Base-by-base conservation (phyloP, 163 green algal genomes). In the Volvox carteri region DNA sequence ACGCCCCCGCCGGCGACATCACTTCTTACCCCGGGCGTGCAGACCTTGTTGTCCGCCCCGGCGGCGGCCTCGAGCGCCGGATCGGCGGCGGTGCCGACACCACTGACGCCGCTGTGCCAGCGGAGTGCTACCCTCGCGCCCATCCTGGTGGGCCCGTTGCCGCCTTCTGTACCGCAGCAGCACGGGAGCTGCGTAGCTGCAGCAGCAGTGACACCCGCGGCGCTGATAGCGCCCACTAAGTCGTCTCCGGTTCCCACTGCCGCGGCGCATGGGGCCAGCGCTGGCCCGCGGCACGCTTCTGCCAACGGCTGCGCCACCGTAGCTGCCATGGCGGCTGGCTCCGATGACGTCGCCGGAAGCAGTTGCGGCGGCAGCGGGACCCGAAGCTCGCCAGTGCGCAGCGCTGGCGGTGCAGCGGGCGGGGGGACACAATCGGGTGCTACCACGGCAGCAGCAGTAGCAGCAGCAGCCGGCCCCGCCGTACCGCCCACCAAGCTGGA, bases 1-100 rank as follows among this genome's bases (percentile, higher is more conserved):
- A 87, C 83, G n/a, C 83, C 83, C 33, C 83, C 83, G 48, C 83
- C 83, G 0, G 83, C 83, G 19, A 88, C 83, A 11, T 88, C 83
- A 3, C 83, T 88, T 11, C 50, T 73, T 18, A 88, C 83, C 4
- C 83, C 83, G 12, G 83, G 83, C 14, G 83, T 88, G 1, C 83
- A 88, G 83, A 39, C n/a, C 14, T 33, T 56, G 44, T 41, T 86
- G 39, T 30, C 78, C 5, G 28, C 39, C 25, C 12, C 78, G 62
- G 14, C 41, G 62, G 25, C 78, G 42, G 54, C 52, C 21, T n/a
- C 58, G 1, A 35, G 7, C 4, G 21, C 35, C 11, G 23, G 18
- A 21, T 11, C 54, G 79, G 46, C 81, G 28, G 35, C n/a, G n/a
- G n/a, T n/a, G n/a, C n/a, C n/a, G n/a, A n/a, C n/a, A n/a, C n/a